A percentile compares a stretch with the other conserved stretches of the same genome.
Conservation (phyloP, 2,329 filamentous ascomycete species). For the Botrytis medusae region DNA sequence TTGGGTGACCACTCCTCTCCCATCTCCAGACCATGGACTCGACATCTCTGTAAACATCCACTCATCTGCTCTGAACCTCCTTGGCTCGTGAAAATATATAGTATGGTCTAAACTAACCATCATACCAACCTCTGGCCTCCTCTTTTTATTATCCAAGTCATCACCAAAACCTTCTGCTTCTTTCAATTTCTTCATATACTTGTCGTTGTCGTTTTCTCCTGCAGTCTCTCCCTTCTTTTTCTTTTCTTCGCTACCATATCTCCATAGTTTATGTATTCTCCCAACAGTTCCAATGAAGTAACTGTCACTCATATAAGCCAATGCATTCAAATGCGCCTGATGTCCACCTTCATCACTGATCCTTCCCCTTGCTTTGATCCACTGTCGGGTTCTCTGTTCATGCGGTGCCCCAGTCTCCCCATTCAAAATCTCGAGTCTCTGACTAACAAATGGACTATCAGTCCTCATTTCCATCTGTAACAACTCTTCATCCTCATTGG, state of each 20-base stretch:
- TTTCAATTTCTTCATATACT: conserved; percentile 46
- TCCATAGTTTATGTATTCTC: conserved; percentile 77
- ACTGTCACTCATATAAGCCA: conserved; percentile 91
- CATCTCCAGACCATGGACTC: conserved; percentile 77
- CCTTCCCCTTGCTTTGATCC: conserved; percentile 71
- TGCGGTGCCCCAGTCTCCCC: conserved; percentile 53
- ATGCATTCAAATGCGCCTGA: conserved; percentile 78
- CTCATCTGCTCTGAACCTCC: conserved; percentile 60
- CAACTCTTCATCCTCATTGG: conserved; percentile 46
- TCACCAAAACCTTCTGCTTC: conserved; percentile 41
- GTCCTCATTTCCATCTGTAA: conserved; percentile 33
- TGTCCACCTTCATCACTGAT: conserved; percentile 74
- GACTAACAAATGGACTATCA: conserved; percentile 56
- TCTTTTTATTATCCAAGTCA: conserved; percentile 50
- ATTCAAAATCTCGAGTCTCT: conserved; percentile 57
- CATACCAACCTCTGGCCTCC: conserved; percentile 70
- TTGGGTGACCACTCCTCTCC: conserved; percentile 73
- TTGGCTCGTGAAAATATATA: conserved; percentile 66
- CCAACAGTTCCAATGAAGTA: conserved; percentile 91
- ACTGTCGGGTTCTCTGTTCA: conserved; percentile 67
- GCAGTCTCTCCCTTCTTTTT: not conserved
- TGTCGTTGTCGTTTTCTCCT: conserved; percentile 47
- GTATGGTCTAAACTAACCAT: conserved; percentile 78
- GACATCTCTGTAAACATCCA: conserved; percentile 82
- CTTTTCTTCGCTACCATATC: conserved; percentile 52